These are phyloP conservation scores for Aureobasidium sp. DNA, from an alignment of 2,329 filamentous ascomycete species.

Conservation along the genomic window DNA sequence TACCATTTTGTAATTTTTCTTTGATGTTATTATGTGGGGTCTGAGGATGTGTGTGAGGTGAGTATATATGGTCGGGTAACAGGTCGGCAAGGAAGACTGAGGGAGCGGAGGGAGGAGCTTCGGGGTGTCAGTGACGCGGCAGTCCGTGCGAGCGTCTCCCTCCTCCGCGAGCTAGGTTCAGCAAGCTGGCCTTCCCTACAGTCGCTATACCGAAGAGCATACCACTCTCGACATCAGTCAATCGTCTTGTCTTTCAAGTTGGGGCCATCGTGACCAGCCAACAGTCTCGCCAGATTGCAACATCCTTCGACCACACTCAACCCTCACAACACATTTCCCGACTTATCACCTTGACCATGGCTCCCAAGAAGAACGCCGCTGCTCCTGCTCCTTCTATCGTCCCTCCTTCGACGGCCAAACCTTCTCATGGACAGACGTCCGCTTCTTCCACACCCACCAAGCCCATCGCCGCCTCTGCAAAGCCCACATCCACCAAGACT, in stretches of 20 bases:
- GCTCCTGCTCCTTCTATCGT: slow-evolving; percentile 23
- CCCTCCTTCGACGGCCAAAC: slow-evolving; percentile 22
- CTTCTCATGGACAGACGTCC: slow-evolving; percentile 20
- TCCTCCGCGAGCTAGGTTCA: background rate
- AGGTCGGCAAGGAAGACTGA: background rate
- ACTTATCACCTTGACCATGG: slow-evolving; percentile 20
- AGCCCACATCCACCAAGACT: slow-evolving; percentile 20
- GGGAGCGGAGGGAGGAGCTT: background rate
- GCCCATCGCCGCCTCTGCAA: slow-evolving; percentile 20
- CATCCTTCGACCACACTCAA: background rate
- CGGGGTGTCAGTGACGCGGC: background rate
- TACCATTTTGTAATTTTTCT: background rate
- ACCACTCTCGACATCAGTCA: background rate
- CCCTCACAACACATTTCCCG: background rate
- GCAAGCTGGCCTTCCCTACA: slow-evolving; percentile 3
- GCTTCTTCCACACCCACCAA: slow-evolving; percentile 22
- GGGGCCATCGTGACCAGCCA: background rate
- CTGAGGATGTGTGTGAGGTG: background rate
- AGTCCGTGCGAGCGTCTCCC: background rate
- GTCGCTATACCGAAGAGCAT: background rate
- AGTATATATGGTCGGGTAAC: background rate
- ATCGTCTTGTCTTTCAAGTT: background rate
- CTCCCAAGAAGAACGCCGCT: slow-evolving; percentile 24
- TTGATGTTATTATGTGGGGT: background rate
- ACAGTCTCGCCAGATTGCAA: background rate